Evolutionary conservation across 495 filamentous ascomycete species (phyloP), one percentile per base, ranked within the genome.

Genomic region (Neurospora sublineolata): DNA sequence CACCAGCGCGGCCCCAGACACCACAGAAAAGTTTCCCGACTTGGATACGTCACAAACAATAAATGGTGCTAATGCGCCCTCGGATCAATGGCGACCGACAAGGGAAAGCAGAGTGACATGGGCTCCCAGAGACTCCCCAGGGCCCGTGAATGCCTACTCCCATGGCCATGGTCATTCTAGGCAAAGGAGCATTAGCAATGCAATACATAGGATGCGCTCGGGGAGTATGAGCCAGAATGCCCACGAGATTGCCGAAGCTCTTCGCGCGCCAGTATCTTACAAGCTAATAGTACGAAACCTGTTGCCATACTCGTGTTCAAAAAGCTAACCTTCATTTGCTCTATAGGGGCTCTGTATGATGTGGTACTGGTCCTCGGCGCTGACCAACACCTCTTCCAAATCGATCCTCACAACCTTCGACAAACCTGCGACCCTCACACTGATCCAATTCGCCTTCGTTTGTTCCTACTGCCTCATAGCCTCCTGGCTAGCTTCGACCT

Each of bases 301-400:
- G 9, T 40, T 38, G 38, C 11, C 67, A 20, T 42, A 39, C 11
- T 4, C 8, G 18, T 7, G 30, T 40, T 3, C 38, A 14, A n/a
- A 14, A n/a, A 52, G 8, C 42, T 23, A 41, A 33, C 30, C n/a
- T 12, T 12, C 42, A 33, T n/a, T 8, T 70, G 30, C 41, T 60
- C 70, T 68, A 36, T 79, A 97, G 93, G 80, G 85, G 44, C 89
- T 97, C 41, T 97, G 94, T 80, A 77, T 93, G 67, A 82, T 93
- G 75, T 98, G 95, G 95, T 99, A 97, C 81, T 85, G 92, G 80
- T 93, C 93, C 38, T 98, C 95, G 37, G 94, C 95, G 68, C 83
- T 97, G 73, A 97, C 95, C 72, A 99, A 98, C 81, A 97, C 94
- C 0, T 97, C 96, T 70, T 98, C 95, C 42, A 98, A 98, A 83